Conservation (phyloP, 495 filamentous ascomycete genomes). For the Aspergillus nidulans region DNA sequence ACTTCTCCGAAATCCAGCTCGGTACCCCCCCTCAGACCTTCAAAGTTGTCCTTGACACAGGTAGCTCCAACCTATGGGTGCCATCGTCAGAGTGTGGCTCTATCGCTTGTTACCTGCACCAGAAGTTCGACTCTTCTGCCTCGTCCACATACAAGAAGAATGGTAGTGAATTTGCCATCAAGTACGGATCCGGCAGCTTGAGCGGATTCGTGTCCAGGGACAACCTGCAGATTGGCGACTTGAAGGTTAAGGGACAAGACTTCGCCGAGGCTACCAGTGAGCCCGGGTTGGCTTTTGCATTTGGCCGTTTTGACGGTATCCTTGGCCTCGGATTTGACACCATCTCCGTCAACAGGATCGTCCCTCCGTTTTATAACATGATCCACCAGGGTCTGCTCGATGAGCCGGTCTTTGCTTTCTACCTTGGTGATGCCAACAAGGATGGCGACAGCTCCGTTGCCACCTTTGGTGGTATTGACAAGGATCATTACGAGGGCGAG, state of each 20-base stretch:
- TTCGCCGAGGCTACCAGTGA: constrained; percentile 95
- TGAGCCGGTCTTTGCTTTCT: constrained; percentile 94
- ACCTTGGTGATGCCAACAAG: constrained; percentile 72
- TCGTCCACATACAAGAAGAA: constrained; percentile 95
- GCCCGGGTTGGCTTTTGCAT: constrained; percentile 95
- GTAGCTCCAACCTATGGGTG: constrained; percentile 99
- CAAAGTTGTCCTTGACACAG: constrained; percentile 98
- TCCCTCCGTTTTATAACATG: constrained; percentile 96
- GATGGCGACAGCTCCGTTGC: constrained; percentile 78
- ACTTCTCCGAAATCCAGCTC: constrained; percentile 94
- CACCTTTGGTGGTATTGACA: constrained; percentile 86
- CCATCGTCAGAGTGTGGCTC: constrained; percentile 86
- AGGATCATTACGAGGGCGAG: constrained; percentile 82
- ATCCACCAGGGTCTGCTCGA: constrained; percentile 83
- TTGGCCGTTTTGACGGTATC: constrained; percentile 97
- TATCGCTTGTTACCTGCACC: constrained; percentile 97
- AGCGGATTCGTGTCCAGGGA: constrained; percentile 94
- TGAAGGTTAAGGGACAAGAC: constrained; percentile 79
- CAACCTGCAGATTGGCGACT: constrained; percentile 77
- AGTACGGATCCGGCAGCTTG: constrained; percentile 91
- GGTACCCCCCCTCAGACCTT: constrained; percentile 91
- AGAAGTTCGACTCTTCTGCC: constrained; percentile 86
- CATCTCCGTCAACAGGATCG: constrained; percentile 92
- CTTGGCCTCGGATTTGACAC: constrained; percentile 90
- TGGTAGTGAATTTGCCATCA: constrained; percentile 86